phyloP scores from a whole-genome alignment of 2,329 filamentous ascomycete genomes.

The Aureobasidium namibiae region DNA sequence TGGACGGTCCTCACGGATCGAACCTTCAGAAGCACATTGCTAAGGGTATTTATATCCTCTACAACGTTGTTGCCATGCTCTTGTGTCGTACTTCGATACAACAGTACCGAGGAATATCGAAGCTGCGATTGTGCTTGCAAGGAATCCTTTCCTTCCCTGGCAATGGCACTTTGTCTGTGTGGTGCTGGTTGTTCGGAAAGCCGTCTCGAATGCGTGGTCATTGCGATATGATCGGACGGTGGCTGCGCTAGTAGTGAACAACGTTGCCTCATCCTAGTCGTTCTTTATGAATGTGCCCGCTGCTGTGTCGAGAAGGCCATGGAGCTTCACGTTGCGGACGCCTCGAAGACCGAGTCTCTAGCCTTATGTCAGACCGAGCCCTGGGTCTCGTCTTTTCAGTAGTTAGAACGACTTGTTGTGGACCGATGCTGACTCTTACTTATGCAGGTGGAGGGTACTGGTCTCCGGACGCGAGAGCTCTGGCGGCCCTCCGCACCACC shows the following conservation, averaged over 20 bases:
- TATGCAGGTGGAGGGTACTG: conserved; percentile 65
- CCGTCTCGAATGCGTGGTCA: background rate
- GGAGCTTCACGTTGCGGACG: background rate
- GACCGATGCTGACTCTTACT: conserved; percentile 9
- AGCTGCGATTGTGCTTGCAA: background rate
- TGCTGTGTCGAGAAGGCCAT: background rate
- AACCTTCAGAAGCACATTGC: background rate
- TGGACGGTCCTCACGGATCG: background rate
- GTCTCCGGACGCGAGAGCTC: conserved; percentile 61
- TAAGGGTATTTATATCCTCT: no score
- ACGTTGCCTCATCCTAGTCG: background rate
- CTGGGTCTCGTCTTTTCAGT: background rate
- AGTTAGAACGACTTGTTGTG: background rate
- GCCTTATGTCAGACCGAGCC: background rate
- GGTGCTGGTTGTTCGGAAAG: background rate
- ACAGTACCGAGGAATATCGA: background rate
- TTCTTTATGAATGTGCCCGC: background rate
- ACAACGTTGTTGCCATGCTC: background rate
- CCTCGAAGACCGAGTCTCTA: background rate
- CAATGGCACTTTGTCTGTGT: background rate
- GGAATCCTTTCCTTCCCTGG: background rate
- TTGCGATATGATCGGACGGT: background rate
- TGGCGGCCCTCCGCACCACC: conserved; percentile 60
- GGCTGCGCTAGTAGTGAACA: background rate
- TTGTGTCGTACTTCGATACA: background rate